A percentile compares a stretch with the other conserved stretches of the same genome.
Evolutionary conservation across 106 monocot species (phyloP).

Genomic region (Allium fistulosum): DNA sequence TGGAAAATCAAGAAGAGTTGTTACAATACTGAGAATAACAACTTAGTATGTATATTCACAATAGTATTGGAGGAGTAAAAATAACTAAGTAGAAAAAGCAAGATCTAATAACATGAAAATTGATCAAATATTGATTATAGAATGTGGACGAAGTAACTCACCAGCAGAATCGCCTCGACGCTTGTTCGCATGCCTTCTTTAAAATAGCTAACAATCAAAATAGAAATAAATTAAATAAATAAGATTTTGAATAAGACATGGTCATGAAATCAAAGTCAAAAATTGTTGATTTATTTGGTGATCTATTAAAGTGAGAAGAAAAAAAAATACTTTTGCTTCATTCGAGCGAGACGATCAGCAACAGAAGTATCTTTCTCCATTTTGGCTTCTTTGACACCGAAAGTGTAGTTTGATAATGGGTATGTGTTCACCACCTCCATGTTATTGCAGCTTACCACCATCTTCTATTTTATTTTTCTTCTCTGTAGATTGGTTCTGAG

Average conservation of each 20-base stretch:
- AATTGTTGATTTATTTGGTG: background rate
- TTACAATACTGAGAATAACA: too few relatives aligned
- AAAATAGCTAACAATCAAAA: conserved; percentile 61
- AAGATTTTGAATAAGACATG: background rate
- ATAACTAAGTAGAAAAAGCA: too few relatives aligned
- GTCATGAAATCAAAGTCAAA: background rate
- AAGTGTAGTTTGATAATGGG: conserved; percentile 84
- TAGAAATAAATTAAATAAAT: conserved; percentile 2
- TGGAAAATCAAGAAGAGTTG: too few relatives aligned
- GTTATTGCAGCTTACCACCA: conserved; percentile 9
- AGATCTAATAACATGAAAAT: too few relatives aligned
- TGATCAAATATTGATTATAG: too few relatives aligned
- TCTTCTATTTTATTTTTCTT: conserved; percentile 11
- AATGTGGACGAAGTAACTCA: conserved; percentile 6
- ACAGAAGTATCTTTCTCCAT: conserved; percentile 99
- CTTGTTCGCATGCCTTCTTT: conserved; percentile 96
- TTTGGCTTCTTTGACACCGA: conserved; percentile 94
- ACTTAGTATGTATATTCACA: too few relatives aligned
- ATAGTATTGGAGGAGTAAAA: too few relatives aligned
- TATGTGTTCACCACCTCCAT: conserved; percentile 56
- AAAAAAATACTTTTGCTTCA: conserved; percentile 74
- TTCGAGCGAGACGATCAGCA: conserved; percentile 93
- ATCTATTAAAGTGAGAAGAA: background rate
- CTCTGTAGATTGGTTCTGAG: background rate
- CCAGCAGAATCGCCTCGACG: conserved; percentile 86